Conservation (phyloP, 2,329 filamentous ascomycete species). For the Fusarium sp. region DNA sequence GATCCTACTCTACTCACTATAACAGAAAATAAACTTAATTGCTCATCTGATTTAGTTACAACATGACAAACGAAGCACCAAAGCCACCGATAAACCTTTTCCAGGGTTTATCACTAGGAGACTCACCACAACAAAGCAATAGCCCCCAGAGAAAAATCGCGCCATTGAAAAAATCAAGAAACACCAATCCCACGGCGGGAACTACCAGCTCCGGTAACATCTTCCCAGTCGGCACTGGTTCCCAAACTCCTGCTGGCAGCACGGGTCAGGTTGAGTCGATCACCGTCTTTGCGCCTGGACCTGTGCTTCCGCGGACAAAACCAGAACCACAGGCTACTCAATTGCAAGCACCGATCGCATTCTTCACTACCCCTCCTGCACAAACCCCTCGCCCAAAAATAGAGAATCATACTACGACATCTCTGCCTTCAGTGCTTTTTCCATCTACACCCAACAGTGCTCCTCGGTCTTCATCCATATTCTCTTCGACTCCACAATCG, state of each 20-base stretch:
- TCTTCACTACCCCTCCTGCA: neutral
- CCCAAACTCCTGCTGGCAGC: neutral
- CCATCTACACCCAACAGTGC: neutral
- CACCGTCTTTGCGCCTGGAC: neutral
- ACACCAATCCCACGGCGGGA: rapidly evolving
- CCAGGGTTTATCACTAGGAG: neutral
- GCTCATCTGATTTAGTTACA: neutral
- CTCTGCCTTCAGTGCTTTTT: neutral
- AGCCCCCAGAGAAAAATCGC: neutral
- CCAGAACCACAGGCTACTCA: too few species aligned
- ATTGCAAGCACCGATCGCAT: neutral
- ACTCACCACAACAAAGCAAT: neutral
- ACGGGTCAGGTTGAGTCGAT: neutral
- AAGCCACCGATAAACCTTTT: neutral
- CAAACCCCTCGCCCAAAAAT: too few species aligned
- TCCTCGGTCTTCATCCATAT: neutral
- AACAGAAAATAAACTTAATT: neutral
- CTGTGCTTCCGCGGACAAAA: too few species aligned
- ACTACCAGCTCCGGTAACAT: neutral
- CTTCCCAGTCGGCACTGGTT: neutral
- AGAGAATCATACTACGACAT: neutral
- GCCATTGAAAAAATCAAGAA: neutral
- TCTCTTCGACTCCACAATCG: neutral
- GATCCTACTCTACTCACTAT: neutral
- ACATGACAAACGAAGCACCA: neutral